These are phyloP conservation scores for Cynara cardunculus DNA, from an alignment of 129 eudicot species.

Conservation along the genomic window DNA sequence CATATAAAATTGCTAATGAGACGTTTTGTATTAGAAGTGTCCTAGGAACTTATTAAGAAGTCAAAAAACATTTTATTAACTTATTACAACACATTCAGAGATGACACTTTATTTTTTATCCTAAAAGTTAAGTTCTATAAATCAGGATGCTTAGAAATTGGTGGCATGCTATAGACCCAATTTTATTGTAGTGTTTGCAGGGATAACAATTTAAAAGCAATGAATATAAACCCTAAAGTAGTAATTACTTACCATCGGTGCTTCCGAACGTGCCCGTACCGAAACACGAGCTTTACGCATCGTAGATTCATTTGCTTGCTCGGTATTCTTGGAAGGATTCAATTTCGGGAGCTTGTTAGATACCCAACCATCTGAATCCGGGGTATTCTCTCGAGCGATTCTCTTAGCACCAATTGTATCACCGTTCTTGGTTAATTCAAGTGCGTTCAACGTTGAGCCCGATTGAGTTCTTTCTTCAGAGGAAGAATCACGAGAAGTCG, in stretches of 20 bases:
- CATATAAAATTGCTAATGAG: too few species aligned
- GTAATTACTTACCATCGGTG: conserved; percentile 59
- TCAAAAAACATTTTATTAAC: too few species aligned
- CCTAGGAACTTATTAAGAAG: too few species aligned
- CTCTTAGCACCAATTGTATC: conserved; percentile 29
- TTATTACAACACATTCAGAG: too few species aligned
- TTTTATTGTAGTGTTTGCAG: too few species aligned
- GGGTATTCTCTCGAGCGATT: conserved; percentile 49
- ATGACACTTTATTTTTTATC: too few species aligned
- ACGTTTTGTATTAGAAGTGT: too few species aligned
- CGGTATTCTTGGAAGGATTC: conserved; percentile 26
- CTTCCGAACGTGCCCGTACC: conserved; percentile 88
- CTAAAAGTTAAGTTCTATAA: too few species aligned
- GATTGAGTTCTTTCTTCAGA: conserved; percentile 67
- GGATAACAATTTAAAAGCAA: neutral
- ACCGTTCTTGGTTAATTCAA: conserved; percentile 30
- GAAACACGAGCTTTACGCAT: conserved; percentile 95
- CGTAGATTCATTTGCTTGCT: conserved; percentile 57
- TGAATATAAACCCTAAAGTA: neutral
- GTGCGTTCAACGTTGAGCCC: conserved; percentile 32
- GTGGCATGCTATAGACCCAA: too few species aligned
- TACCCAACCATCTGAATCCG: conserved; percentile 63
- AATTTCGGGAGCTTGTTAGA: conserved; percentile 59
- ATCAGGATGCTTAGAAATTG: too few species aligned
- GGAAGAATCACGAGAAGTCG: conserved; percentile 32